These are phyloP conservation scores for Beauveria asiatica DNA, from an alignment of 2,329 filamentous ascomycete genomes.

Conservation along the genomic window DNA sequence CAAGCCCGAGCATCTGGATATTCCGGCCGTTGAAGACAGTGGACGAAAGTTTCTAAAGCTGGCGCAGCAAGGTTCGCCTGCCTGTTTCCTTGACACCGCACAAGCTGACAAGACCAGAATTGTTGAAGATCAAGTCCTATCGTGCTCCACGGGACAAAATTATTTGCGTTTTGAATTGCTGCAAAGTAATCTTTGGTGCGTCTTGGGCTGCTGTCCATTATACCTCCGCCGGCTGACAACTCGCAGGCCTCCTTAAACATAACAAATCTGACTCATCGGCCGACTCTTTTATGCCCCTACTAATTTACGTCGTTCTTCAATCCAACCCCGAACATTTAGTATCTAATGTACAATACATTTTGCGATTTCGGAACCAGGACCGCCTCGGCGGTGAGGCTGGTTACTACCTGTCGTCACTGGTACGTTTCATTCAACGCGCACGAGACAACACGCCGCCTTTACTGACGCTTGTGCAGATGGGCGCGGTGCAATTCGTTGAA, in stretches of 20 bases:
- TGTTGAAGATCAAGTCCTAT: constrained; percentile 94
- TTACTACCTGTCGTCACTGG: constrained; percentile 92
- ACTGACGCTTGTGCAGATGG: constrained; percentile 49
- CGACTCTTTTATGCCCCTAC: constrained; percentile 87
- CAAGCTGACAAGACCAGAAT: constrained; percentile 46
- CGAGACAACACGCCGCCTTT: neutral
- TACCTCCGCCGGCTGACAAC: constrained; percentile 12
- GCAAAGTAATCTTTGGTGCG: constrained; percentile 95
- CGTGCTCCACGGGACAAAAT: constrained; percentile 97
- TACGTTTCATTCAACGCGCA: constrained; percentile 30
- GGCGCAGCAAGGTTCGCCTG: constrained; percentile 66
- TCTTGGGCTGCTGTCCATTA: neutral
- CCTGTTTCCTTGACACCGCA: neutral
- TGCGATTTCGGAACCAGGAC: constrained; percentile 94
- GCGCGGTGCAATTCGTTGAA: constrained; percentile 93
- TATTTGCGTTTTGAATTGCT: constrained; percentile 96
- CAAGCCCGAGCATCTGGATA: constrained; percentile 85
- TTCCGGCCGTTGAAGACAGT: constrained; percentile 73
- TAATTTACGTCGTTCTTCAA: constrained; percentile 93
- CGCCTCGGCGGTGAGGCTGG: constrained; percentile 96
- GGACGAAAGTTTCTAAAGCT: constrained; percentile 80
- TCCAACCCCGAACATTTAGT: constrained; percentile 93
- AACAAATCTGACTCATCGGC: constrained; percentile 90
- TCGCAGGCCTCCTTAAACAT: constrained; percentile 72
- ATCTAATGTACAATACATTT: constrained; percentile 95